These are phyloP conservation scores for Lasiosphaeria miniovina DNA, from an alignment of 495 filamentous ascomycete genomes.

Conservation along the genomic window DNA sequence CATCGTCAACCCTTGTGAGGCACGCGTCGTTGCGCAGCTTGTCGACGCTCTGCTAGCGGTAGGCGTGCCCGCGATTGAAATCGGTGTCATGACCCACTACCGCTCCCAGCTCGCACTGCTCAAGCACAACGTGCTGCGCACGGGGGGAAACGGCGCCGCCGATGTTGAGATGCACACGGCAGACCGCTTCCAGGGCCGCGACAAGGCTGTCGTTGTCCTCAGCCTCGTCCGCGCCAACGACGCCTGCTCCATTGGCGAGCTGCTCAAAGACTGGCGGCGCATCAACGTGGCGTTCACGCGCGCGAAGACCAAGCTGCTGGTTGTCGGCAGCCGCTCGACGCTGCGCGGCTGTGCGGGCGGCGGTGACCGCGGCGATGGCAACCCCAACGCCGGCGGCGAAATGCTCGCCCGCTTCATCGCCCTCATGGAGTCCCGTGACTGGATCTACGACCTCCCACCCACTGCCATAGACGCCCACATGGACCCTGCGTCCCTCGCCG, in stretches of 20 bases:
- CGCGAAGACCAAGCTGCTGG: constrained; percentile 83
- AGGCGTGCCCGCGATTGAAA: constrained; percentile 70
- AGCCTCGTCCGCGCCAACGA: constrained; percentile 84
- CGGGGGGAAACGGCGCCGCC: constrained; percentile 2
- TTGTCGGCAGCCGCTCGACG: constrained; percentile 77
- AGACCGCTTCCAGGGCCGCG: constrained; percentile 92
- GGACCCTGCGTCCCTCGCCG: constrained; percentile 1
- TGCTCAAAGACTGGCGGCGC: constrained; percentile 86
- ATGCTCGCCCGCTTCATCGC: constrained; percentile 71
- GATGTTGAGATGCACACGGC: constrained; percentile 92
- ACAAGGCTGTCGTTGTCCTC: constrained; percentile 88
- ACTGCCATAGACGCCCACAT: constrained; percentile 63
- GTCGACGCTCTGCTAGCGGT: constrained; percentile 71
- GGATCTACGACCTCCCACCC: constrained; percentile 69
- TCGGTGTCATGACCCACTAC: constrained; percentile 99
- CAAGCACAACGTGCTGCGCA: constrained; percentile 40
- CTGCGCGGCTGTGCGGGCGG: constrained; percentile 46
- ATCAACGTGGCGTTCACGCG: constrained; percentile 95
- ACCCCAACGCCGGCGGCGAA: constrained; percentile 55
- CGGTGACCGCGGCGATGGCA: too few species aligned
- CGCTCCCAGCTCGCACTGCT: constrained; percentile 74
- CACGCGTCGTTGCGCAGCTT: constrained; percentile 68
- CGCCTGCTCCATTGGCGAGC: constrained; percentile 72
- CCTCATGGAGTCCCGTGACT: constrained; percentile 67
- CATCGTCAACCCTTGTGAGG: constrained; percentile 81